phyloP scores from a whole-genome alignment of 768 basidiomycete species.

The Cubamyces sp. region DNA sequence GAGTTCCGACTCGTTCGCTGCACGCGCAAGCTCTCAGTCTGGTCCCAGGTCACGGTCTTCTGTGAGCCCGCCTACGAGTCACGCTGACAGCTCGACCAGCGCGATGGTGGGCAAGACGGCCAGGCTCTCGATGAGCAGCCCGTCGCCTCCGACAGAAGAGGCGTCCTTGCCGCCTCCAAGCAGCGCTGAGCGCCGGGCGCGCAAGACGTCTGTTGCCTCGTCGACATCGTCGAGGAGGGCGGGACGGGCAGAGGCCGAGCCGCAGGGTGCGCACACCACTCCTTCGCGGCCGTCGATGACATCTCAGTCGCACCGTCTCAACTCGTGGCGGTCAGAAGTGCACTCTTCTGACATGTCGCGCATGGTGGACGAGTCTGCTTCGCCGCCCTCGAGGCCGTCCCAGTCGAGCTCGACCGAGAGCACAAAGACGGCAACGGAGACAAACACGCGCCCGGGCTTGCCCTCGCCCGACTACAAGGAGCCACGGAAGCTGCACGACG shows the following conservation, averaged over 20 bases:
- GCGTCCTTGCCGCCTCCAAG: background rate
- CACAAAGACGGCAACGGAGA: background rate
- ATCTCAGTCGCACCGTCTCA: constrained; percentile 23
- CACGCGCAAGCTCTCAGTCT: constrained; percentile 8
- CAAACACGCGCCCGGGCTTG: background rate
- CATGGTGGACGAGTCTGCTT: background rate
- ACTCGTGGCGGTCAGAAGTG: constrained; percentile 33
- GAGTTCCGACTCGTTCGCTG: constrained; percentile 22
- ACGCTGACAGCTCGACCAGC: constrained; percentile 26
- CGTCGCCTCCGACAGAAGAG: constrained; percentile 9
- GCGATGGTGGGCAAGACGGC: constrained; percentile 25
- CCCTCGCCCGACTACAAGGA: constrained; percentile 31
- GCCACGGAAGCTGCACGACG: constrained; percentile 61
- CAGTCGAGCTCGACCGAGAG: background rate
- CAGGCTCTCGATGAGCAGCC: constrained; percentile 17
- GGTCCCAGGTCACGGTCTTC: constrained; percentile 12
- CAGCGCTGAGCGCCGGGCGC: background rate
- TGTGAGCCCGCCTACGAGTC: constrained; percentile 24
- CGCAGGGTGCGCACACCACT: background rate
- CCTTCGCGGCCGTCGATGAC: constrained; percentile 3
- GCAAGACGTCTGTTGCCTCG: constrained; percentile 6
- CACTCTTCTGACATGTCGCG: constrained; percentile 14
- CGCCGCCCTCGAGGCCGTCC: background rate
- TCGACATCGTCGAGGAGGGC: constrained; percentile 3
- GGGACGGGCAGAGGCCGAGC: constrained; percentile 1